phyloP scores from a whole-genome alignment of 192 early-diverging fungal genomes.

The Mortierella antarctica region DNA sequence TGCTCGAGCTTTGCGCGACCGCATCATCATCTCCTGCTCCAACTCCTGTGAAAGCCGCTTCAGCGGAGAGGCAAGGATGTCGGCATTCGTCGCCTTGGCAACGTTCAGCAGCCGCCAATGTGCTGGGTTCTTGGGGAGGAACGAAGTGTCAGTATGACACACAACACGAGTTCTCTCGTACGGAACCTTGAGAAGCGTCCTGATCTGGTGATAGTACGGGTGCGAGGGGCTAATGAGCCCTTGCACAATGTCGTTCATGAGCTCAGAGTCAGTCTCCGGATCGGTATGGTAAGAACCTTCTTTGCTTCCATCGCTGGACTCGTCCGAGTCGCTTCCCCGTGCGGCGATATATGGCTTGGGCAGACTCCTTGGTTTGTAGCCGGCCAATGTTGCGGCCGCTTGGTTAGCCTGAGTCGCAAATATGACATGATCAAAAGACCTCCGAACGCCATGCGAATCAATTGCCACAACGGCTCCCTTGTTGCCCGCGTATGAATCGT shows the following conservation, averaged over 20 bases:
- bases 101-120: constrained; percentile 58
- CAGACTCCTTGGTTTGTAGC: constrained; percentile 11
- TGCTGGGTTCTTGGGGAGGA: constrained; percentile 46
- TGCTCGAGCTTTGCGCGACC: constrained; percentile 4
- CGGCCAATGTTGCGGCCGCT: constrained; percentile 19
- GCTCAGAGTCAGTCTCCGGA: not conserved
- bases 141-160: constrained; percentile 58
- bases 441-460: constrained; percentile 16
- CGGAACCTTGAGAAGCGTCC: constrained; percentile 50
- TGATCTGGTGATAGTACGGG: constrained; percentile 47
- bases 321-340: constrained; percentile 5
- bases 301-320: not conserved
- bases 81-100: constrained; percentile 34
- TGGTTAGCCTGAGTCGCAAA: constrained; percentile 54
- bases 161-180: constrained; percentile 59
- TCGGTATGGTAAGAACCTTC: constrained; percentile 16
- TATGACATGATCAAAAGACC: constrained; percentile 38
- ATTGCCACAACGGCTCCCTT: constrained; percentile 17
- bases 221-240: not conserved
- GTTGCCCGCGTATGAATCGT: not conserved
- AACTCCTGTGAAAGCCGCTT: constrained; percentile 15
- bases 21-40: constrained; percentile 14
- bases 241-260: not conserved
- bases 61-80: constrained; percentile 30
- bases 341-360: constrained; percentile 17